These are phyloP conservation scores for Musa schizocarpa DNA, from an alignment of 176 grass and related monocot genomes.

Conservation along the genomic window DNA sequence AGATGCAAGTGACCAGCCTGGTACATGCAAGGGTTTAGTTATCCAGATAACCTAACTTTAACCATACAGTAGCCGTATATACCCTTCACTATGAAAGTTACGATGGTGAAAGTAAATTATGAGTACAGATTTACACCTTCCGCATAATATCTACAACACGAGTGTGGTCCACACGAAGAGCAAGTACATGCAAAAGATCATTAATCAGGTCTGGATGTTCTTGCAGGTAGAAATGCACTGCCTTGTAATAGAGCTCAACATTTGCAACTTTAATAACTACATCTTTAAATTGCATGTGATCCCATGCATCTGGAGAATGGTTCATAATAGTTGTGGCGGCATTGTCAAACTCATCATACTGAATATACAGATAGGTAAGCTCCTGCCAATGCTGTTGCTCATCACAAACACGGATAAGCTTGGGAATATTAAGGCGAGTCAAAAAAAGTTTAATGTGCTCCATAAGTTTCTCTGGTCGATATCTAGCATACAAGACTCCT, in stretches of 20 bases:
- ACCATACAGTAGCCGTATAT: neutral
- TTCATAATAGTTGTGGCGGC: constrained; percentile 96
- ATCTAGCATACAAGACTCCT: constrained; percentile 91
- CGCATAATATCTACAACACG: constrained; percentile 93
- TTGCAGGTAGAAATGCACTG: constrained; percentile 96
- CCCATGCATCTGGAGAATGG: constrained; percentile 98
- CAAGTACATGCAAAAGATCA: constrained; percentile 86
- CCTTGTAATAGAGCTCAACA: constrained; percentile 92
- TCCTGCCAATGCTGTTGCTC: constrained; percentile 98
- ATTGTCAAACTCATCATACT: constrained; percentile 94
- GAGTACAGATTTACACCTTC: constrained; percentile 48
- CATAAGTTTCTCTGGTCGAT: constrained; percentile 94
- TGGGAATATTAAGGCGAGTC: constrained; percentile 81
- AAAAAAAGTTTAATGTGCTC: constrained; percentile 98
- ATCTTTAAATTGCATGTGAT: constrained; percentile 99
- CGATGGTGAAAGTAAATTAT: no score
- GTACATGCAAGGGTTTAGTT: constrained; percentile 8
- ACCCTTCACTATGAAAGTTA: no score
- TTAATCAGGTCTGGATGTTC: constrained; percentile 97
- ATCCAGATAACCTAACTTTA: neutral
- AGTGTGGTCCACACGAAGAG: constrained; percentile 85
- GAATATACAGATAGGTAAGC: constrained; percentile 94
- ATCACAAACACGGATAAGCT: constrained; percentile 89
- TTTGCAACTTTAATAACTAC: constrained; percentile 90
- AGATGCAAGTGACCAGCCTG: constrained; percentile 89